Conservation (phyloP, 176 grass and related monocot species). For the Oryza longistaminata region DNA sequence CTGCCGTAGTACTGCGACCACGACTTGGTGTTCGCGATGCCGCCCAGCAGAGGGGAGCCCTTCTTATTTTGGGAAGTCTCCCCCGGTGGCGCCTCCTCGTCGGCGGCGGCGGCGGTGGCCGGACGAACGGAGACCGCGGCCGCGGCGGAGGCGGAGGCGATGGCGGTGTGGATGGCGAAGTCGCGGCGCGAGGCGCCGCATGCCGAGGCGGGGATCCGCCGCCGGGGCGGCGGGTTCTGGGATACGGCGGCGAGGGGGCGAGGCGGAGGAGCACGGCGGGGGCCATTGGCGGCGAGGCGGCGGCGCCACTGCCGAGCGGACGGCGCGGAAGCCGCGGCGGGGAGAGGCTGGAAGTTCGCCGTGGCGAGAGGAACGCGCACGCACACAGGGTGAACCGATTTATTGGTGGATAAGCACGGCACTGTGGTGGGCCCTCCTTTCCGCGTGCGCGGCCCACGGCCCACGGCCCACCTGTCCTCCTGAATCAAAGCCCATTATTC, state of each 20-base stretch:
- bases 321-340: not conserved
- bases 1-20: conserved; percentile 88
- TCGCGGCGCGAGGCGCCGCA: conserved; percentile 55
- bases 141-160: conserved; percentile 33
- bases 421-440: too few species aligned
- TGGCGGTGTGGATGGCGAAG: conserved; percentile 44
- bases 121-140: not conserved
- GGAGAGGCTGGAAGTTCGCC: not conserved
- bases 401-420: conserved; percentile 23
- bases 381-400: not conserved
- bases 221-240: conserved; percentile 25
- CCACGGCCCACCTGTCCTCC: too few species aligned
- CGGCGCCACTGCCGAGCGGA: conserved; percentile 18
- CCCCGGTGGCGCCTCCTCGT: conserved; percentile 10
- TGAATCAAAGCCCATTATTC: too few species aligned
- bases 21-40: conserved; percentile 83
- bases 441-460: too few species aligned
- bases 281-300: conserved; percentile 59
- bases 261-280: conserved; percentile 51
- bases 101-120: not conserved
- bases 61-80: not conserved
- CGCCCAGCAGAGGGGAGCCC: conserved; percentile 35
- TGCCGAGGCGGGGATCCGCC: not conserved
- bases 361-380: not conserved
- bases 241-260: conserved; percentile 16